These are phyloP conservation scores for Globisporangium heterothallicum DNA, from an alignment of 352 stramenopile species.

Conservation along the genomic window DNA sequence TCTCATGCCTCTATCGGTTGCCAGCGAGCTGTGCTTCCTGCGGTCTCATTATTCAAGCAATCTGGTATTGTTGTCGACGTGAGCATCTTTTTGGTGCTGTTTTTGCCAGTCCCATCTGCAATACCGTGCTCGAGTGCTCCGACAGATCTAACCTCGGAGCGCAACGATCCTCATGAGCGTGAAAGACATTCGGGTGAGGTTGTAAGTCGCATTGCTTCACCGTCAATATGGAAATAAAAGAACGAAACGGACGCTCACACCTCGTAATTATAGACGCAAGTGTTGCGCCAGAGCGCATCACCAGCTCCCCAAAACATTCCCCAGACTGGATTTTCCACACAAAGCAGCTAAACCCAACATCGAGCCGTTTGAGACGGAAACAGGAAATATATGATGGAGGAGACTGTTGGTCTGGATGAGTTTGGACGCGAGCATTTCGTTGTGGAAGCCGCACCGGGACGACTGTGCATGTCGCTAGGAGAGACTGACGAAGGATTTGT, in stretches of 20 bases:
- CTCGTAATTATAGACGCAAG: slow-evolving; percentile 9
- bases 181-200: too few species aligned
- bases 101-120: too few species aligned
- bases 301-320: slow-evolving; percentile 1
- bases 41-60: too few species aligned
- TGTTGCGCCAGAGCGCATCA: not conserved
- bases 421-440: slow-evolving; percentile 47
- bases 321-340: slow-evolving; percentile 13
- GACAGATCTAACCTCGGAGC: too few species aligned
- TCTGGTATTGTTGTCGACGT: too few species aligned
- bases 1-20: too few species aligned
- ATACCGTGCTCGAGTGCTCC: too few species aligned
- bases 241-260: slow-evolving; percentile 1
- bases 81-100: too few species aligned
- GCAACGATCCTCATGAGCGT: too few species aligned
- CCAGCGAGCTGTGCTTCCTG: too few species aligned
- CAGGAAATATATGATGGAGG: slow-evolving; percentile 18
- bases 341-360: not conserved
- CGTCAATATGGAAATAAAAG: not conserved
- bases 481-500: slow-evolving; percentile 42
- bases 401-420: slow-evolving; percentile 27
- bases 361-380: too few species aligned
- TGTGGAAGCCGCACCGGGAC: slow-evolving; percentile 37
- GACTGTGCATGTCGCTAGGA: slow-evolving; percentile 45
- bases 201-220: not conserved